Evolutionary conservation across 306 rosid species (phyloP).

Genomic region (Dalbergia cochinchinensis): DNA sequence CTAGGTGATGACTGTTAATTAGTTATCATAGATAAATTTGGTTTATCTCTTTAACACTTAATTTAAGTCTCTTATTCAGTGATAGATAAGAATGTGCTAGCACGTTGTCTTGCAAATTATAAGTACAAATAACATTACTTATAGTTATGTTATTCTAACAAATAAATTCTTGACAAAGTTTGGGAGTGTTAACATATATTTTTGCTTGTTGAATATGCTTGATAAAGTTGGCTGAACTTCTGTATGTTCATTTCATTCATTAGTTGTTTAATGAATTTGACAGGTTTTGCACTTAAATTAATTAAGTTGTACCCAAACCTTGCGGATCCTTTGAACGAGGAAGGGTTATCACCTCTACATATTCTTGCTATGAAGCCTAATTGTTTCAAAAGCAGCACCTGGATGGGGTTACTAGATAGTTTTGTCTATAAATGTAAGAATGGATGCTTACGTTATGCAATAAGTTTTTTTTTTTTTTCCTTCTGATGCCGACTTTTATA

Average conservation of each 20-base stretch:
- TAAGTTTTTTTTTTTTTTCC: too few species aligned
- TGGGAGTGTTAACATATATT: too few species aligned
- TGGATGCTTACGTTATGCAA: background rate
- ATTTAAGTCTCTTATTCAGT: too few species aligned
- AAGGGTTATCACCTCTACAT: slow-evolving; percentile 54
- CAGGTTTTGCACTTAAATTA: slow-evolving; percentile 59
- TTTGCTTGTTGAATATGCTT: background rate
- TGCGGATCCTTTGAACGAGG: slow-evolving; percentile 41
- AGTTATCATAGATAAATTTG: too few species aligned
- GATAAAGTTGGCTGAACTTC: slow-evolving; percentile 6
- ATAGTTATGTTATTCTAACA: too few species aligned
- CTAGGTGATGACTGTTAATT: too few species aligned
- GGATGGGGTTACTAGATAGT: slow-evolving; percentile 46
- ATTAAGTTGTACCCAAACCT: slow-evolving; percentile 45
- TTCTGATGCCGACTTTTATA: background rate
- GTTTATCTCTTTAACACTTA: too few species aligned
- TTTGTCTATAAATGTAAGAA: slow-evolving; percentile 52
- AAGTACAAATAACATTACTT: too few species aligned
- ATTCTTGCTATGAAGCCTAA: slow-evolving; percentile 57
- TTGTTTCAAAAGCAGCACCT: slow-evolving; percentile 54
- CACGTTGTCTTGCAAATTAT: too few species aligned
- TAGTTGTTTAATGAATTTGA: slow-evolving; percentile 51
- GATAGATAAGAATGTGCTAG: too few species aligned
- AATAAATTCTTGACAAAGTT: too few species aligned
- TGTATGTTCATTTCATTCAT: background rate